These are phyloP conservation scores for Ogataea parapolymorpha DNA, from an alignment of 805 yeast species.

Conservation along the genomic window DNA sequence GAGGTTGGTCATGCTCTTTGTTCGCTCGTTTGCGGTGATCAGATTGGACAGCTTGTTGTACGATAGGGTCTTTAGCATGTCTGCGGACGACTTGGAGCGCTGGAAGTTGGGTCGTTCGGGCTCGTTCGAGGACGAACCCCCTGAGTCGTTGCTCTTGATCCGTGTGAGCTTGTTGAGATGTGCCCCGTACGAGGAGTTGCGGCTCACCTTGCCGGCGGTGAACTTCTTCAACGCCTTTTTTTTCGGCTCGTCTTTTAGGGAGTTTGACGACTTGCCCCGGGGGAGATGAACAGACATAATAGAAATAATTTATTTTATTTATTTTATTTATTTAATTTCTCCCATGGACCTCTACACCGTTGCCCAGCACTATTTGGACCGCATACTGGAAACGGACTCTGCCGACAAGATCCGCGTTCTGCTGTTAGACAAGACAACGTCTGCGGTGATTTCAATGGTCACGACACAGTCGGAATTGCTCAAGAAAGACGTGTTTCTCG, in stretches of 20 bases:
- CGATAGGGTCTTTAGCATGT: slow-evolving; percentile 20
- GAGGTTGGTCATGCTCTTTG: slow-evolving; percentile 29
- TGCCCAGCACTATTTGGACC: slow-evolving; percentile 41
- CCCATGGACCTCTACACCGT: slow-evolving; percentile 47
- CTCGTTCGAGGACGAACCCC: slow-evolving; percentile 8
- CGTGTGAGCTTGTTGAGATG: slow-evolving; percentile 32
- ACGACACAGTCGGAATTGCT: slow-evolving; percentile 84
- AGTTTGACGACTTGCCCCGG: slow-evolving; percentile 27
- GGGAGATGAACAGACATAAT: slow-evolving; percentile 16
- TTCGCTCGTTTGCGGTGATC: slow-evolving; percentile 11
- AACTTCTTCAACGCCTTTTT: slow-evolving; percentile 32
- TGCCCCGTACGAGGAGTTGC: slow-evolving; percentile 36
- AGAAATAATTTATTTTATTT: slow-evolving; percentile 2
- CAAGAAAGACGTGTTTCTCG: slow-evolving; percentile 77
- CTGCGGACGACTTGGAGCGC: slow-evolving; percentile 28
- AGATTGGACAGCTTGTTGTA: slow-evolving; percentile 15
- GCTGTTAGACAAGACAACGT: slow-evolving; percentile 74
- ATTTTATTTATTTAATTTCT: background rate
- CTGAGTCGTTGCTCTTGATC: slow-evolving; percentile 30
- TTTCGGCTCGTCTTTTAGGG: slow-evolving; percentile 27
- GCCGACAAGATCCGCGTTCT: slow-evolving; percentile 46
- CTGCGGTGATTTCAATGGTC: slow-evolving; percentile 81
- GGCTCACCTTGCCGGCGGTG: slow-evolving; percentile 32
- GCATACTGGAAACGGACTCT: slow-evolving; percentile 30
- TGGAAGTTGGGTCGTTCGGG: slow-evolving; percentile 23